Conservation (phyloP, 2,329 filamentous ascomycete species). For the Microdochium nivale region DNA sequence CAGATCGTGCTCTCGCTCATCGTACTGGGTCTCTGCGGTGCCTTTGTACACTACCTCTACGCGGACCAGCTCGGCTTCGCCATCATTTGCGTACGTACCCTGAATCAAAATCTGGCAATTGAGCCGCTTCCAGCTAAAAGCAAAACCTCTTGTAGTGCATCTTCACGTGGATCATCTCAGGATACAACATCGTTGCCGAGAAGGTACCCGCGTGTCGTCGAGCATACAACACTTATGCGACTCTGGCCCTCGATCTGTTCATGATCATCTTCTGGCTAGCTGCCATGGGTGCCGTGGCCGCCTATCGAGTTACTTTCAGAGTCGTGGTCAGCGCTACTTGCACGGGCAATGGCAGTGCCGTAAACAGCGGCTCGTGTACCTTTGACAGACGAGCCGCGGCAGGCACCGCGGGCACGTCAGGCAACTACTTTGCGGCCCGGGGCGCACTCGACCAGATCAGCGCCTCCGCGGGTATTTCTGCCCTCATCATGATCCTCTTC, state of each 20-base stretch:
- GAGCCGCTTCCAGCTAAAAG: neutral
- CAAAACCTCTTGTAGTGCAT: constrained; percentile 21
- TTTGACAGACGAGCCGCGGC: constrained; percentile 8
- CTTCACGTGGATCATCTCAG: constrained; percentile 35
- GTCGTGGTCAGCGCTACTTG: constrained; percentile 20
- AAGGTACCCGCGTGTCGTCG: constrained; percentile 22
- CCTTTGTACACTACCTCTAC: constrained; percentile 30
- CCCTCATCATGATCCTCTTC: constrained; percentile 24
- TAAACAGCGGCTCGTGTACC: constrained; percentile 28
- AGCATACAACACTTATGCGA: constrained; percentile 34
- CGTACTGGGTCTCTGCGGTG: constrained; percentile 31
- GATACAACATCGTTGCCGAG: constrained; percentile 32
- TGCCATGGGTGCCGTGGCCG: constrained; percentile 29
- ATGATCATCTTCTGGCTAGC: constrained; percentile 39
- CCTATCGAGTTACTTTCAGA: constrained; percentile 26
- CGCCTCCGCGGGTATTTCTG: constrained; percentile 33
- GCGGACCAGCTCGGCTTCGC: constrained; percentile 30
- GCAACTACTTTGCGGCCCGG: constrained; percentile 23
- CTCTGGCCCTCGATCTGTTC: constrained; percentile 32
- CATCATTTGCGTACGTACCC: constrained; percentile 27
- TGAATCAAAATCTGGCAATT: neutral
- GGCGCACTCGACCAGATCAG: constrained; percentile 25
- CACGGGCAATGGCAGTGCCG: constrained; percentile 26
- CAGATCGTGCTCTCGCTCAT: constrained; percentile 33
- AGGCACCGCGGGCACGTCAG: constrained; percentile 8